Evolutionary conservation across 1,284 basidiomycete genomes (phyloP), one percentile per base, ranked within the genome.

Genomic region (Leucoagaricus sp.): DNA sequence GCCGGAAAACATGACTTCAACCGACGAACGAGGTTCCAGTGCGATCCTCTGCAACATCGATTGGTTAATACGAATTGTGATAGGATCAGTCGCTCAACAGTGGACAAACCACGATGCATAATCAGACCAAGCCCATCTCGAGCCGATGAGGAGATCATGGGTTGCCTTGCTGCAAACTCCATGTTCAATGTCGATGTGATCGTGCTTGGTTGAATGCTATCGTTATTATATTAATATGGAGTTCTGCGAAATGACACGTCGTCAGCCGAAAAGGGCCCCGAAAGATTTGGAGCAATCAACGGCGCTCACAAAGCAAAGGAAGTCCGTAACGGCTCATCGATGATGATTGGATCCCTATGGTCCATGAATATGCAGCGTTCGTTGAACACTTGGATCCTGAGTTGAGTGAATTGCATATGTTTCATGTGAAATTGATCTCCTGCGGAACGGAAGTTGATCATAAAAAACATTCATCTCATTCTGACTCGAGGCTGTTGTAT

Each of bases 371-470:
- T n/a, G n/a, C n/a, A n/a, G n/a, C n/a, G n/a, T n/a, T n/a, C n/a
- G n/a, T n/a, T n/a, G n/a, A n/a, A n/a, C n/a, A 6, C 6, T 34
- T 33, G 9, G 25, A 38, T 36, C 23, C 48, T 36, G n/a, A 5
- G 13, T 9, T 34, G 21, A n/a, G 19, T 19, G 4, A 13, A 15
- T 49, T 25, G 33, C 33, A 36, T 49, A 17, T 38, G 48, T 49
- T 49, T 49, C 48, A 49, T 15, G 48, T 49, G 49, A 50, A 33
- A 41, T 50, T 10, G 49, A 17, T 15, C n/a, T 17, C 15, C 36
- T 50, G 23, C 49, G 49, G 36, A 41, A 23, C 21, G 8, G 41
- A 17, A 42, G 17, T 19, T 5, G 19, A 42, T 17, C 4, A 42
- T 19, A 19, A 42, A 21, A 5, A 5, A 21, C 19, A 25, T 33